Base-by-base conservation (phyloP, 495 filamentous ascomycete species). In the Bombardia bombarda region DNA sequence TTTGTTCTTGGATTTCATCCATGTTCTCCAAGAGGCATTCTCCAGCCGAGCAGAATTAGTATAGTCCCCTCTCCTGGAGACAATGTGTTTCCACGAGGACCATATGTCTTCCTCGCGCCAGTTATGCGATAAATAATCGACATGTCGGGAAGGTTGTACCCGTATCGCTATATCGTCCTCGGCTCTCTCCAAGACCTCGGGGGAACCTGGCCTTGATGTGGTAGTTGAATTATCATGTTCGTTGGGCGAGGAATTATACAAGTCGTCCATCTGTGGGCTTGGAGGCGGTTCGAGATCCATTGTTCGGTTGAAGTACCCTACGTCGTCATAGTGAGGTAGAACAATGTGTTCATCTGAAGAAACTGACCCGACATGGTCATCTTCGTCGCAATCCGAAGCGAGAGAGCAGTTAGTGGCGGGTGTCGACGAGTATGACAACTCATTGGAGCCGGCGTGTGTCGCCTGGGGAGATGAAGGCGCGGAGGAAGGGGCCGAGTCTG, bases 51-150 rank as follows among this genome's bases (percentile, higher is more conserved):
- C 78, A 20, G 84, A 73, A 56, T 98, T 88, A 48, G 72, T 83
- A 52, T 93, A 94, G 32, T 84, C 73, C 21, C 77, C 79, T 56
- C 80, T 74, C 47, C 83, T 84, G 10, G 80, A 75, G 30, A 89
- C 81, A 51, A 98, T 87, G 63, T 90, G 87, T 45, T 87, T 80
- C 92, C 92, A 98, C 3, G 90, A 96, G 12, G 86, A 77, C 92
- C 92, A 98, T 9, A 98, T 93, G 63, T 98, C 92, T 63, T 96
- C 90, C 65, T 97, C 90, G 32, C 76, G 79, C 92, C 92, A 98
- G 42, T 90, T 78, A 53, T 98, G 86, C 25, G 90, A 94, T 4
- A 98, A 73, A 58, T 98, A 98, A 63, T 98, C 92, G 26, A 97
- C 92, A 66, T 97, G 92, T 24, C 86, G 72, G 10, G 87, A 89